phyloP scores from a whole-genome alignment of 805 yeast genomes.

The Pichia cabralensis region DNA sequence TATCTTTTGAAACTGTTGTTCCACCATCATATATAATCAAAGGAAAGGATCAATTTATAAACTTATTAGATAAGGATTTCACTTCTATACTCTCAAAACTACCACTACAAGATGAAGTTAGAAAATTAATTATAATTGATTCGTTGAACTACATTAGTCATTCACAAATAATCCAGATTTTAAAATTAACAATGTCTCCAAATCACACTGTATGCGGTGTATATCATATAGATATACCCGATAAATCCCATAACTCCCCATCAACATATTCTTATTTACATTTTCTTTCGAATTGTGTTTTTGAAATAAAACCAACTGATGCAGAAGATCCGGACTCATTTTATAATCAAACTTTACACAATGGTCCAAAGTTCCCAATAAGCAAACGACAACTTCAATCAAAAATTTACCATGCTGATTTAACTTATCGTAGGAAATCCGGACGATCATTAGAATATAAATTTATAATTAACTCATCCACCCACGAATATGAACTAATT shows the following conservation, averaged over 20 bases:
- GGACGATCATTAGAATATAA: constrained; percentile 62
- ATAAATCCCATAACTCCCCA: constrained; percentile 9
- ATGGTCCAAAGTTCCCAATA: constrained; percentile 7
- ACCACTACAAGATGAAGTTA: constrained; percentile 1
- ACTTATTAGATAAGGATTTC: constrained; percentile 25
- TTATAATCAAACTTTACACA: not conserved
- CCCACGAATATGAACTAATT: constrained; percentile 32
- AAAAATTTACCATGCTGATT: constrained; percentile 31
- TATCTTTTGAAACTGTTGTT: constrained; percentile 60
- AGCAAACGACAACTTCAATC: constrained; percentile 4
- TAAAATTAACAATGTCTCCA: constrained; percentile 30
- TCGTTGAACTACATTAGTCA: constrained; percentile 49
- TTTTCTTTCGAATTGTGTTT: constrained; percentile 67
- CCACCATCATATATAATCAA: constrained; percentile 33
- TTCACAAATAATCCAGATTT: constrained; percentile 31
- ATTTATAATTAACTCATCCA: constrained; percentile 40
- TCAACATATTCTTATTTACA: constrained; percentile 27
- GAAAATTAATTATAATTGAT: constrained; percentile 44
- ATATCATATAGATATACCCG: constrained; percentile 34
- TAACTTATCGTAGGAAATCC: constrained; percentile 70
- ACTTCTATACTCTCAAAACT: constrained; percentile 8
- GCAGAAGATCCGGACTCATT: constrained; percentile 4
- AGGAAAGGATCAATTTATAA: constrained; percentile 35
- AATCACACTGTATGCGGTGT: constrained; percentile 36
- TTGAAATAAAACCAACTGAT: constrained; percentile 45